Percentiles rank a stretch among this genome's conserved stretches.
These are phyloP conservation scores for Aspergillus uvarum DNA, from an alignment of 2,329 filamentous ascomycete genomes.

Conservation along the genomic window DNA sequence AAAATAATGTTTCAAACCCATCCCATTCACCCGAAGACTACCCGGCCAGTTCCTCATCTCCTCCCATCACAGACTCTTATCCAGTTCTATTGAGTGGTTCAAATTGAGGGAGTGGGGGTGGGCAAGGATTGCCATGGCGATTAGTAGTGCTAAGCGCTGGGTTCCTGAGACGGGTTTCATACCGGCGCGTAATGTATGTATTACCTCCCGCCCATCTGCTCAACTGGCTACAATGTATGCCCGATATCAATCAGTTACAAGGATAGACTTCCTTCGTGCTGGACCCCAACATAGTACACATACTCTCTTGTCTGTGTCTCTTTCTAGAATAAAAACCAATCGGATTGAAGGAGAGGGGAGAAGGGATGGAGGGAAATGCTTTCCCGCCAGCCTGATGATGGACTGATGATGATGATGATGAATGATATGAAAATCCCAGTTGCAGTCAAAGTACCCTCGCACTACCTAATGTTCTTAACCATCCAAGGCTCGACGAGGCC, in stretches of 20 bases:
- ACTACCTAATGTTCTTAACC: neutral
- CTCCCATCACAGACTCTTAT: neutral
- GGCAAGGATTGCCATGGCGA: neutral
- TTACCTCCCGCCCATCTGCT: neutral
- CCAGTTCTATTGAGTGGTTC: neutral
- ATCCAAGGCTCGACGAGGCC: slow-evolving; percentile 5
- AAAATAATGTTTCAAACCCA: neutral
- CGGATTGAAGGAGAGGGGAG: too few species aligned
- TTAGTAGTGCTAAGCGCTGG: slow-evolving; percentile 8
- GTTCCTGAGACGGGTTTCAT: slow-evolving; percentile 22
- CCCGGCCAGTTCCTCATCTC: neutral
- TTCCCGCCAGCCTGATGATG: too few species aligned
- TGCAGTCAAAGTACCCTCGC: neutral
- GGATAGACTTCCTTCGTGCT: neutral
- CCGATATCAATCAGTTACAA: neutral
- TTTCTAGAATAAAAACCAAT: neutral
- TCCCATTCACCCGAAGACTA: slow-evolving; percentile 3
- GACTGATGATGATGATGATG: neutral
- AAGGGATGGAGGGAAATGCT: too few species aligned
- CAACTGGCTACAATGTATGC: neutral
- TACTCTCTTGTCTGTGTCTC: neutral
- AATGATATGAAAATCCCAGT: neutral
- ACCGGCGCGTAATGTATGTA: slow-evolving; percentile 11
- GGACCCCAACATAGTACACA: neutral
- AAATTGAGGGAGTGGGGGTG: neutral